Conservation (phyloP, 2,329 filamentous ascomycete genomes). For the Ceratocystis papillata region DNA sequence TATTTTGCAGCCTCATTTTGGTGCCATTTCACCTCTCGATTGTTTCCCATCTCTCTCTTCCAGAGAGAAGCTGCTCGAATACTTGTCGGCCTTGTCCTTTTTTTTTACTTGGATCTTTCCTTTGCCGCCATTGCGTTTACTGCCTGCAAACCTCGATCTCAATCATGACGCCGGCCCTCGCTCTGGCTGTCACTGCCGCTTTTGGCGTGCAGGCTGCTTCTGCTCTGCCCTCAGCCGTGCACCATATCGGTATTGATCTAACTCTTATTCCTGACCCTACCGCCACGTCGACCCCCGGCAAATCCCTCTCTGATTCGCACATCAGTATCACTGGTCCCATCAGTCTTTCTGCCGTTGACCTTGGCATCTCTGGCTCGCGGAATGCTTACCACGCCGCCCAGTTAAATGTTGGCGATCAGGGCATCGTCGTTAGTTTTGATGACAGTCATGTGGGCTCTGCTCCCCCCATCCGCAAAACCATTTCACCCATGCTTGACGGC, state of each 20-base stretch:
- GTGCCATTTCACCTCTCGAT: background rate
- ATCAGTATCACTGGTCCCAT: constrained; percentile 19
- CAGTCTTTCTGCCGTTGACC: constrained; percentile 20
- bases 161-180: constrained; percentile 18
- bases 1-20: background rate
- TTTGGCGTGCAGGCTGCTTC: constrained; percentile 15
- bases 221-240: constrained; percentile 15
- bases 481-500: constrained; percentile 21
- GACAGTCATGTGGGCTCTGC: background rate
- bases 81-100: background rate
- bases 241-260: constrained; percentile 21
- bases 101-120: background rate
- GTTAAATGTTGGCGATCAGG: constrained; percentile 21
- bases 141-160: background rate
- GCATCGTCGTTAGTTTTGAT: constrained; percentile 14
- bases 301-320: background rate
- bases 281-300: background rate
- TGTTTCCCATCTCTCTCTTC: background rate
- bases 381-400: constrained; percentile 18
- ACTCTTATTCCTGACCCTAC: constrained; percentile 18
- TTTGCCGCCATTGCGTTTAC: background rate
- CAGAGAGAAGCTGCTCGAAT: background rate
- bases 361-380: constrained; percentile 20
- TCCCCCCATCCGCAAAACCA: constrained; percentile 17
- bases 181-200: constrained; percentile 16